These are phyloP conservation scores for Rhipidocladum racemiflorum DNA, from an alignment of 176 grass and related monocot genomes.

Conservation along the genomic window DNA sequence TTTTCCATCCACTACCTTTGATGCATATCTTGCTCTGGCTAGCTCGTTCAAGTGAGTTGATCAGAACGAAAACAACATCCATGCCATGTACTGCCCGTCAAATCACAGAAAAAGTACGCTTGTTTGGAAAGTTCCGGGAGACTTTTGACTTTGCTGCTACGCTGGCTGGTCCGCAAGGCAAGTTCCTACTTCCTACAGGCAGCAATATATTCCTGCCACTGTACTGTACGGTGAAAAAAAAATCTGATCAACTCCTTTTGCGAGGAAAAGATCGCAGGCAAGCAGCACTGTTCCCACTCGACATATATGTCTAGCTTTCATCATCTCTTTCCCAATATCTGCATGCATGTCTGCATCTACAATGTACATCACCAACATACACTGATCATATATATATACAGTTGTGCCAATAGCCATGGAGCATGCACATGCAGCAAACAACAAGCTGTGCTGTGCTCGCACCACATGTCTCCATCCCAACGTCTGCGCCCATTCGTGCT, in stretches of 20 bases:
- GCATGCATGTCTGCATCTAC: neutral
- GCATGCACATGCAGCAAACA: neutral
- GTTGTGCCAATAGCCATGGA: neutral
- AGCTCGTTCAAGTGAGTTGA: constrained; percentile 29
- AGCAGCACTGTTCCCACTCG: neutral
- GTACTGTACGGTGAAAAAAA: neutral
- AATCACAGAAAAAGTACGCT: constrained; percentile 21
- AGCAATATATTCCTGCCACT: too few species aligned
- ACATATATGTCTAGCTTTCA: neutral
- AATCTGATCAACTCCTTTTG: neutral
- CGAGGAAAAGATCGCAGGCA: neutral
- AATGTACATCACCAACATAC: neutral
- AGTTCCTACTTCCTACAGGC: constrained; percentile 13
- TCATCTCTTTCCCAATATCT: neutral
- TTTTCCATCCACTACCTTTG: neutral
- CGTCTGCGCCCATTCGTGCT: neutral
- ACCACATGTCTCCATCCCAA: constrained; percentile 24
- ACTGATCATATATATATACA: neutral
- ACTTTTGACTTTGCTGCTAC: constrained; percentile 49
- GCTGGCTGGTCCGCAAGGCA: neutral
- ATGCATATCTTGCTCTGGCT: constrained; percentile 15
- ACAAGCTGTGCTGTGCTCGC: neutral
- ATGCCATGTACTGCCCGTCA: constrained; percentile 29
- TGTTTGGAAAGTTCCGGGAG: constrained; percentile 12
- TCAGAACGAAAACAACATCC: constrained; percentile 22